Base-by-base conservation (phyloP, 768 basidiomycete species). In the Lactarius quietus region DNA sequence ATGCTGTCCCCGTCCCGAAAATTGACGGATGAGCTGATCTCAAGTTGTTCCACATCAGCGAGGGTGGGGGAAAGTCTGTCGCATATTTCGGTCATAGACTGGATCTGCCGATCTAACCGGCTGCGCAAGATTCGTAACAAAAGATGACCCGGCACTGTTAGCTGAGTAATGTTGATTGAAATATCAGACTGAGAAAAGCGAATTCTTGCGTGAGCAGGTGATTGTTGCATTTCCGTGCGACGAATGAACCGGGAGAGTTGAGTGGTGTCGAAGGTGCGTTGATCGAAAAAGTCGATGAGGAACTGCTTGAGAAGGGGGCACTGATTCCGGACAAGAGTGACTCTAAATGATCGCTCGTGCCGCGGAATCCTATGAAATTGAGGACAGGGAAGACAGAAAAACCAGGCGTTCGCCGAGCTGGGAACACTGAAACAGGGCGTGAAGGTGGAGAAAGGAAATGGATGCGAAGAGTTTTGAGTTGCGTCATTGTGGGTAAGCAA, bases 261-360 rank as follows among this genome's bases (percentile, higher is more conserved):
- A 18, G 38, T 20, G 7, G 45, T 48, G 39, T 48, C 1, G 23
- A 52, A 51, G 15, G 28, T 31, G 29, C 33, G 48, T 9, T 58
- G 57, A 53, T 52, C 39, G 63, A 58, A 59, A 36, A 58, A 53
- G 18, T 31, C 48, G 15, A 64, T 43, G 18, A 43, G 38, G 17
- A 59, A 33, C 6, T 52, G 6, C 57, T 52, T 29, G 38, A 53
- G 43, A 33, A 31, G 59, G 1, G 38, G 23, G 41, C 43, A 14
- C 26, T 14, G 23, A 59, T 59, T 10, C 51, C 10, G 5, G 26
- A n/a, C 20, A 54, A 35, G 8, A 64, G 57, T 26, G 18, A 28
- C 29, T 64, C 63, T 31, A 64, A 45, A 39, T 59, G 29, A 23
- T 64, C 63, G 23, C 17, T 28, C 14, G n/a, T 17, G 23, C 63